phyloP scores from a whole-genome alignment of 257 asterid genomes.

The Rubia yunnanensis region DNA sequence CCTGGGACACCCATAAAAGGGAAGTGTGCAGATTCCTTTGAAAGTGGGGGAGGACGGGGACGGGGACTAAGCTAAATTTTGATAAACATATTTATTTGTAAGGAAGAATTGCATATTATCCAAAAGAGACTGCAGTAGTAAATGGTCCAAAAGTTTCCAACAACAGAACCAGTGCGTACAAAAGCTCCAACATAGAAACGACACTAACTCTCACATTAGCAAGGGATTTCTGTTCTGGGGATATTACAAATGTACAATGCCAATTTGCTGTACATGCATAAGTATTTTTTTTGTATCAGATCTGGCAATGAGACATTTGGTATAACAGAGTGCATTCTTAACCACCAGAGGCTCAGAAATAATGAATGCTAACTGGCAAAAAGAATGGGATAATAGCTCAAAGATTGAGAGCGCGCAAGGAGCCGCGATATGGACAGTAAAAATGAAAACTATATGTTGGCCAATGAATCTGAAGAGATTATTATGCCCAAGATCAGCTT shows the following conservation, averaged over 20 bases:
- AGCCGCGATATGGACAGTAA: neutral
- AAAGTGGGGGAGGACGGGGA: no score
- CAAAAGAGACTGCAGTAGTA: no score
- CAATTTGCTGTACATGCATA: neutral
- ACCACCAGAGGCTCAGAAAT: neutral
- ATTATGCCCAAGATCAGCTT: conserved; percentile 41
- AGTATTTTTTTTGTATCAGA: neutral
- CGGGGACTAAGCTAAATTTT: no score
- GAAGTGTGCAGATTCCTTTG: no score
- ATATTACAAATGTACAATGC: neutral
- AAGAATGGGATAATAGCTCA: neutral
- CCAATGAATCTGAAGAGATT: conserved; percentile 38
- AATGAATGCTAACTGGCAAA: neutral
- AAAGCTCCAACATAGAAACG: neutral
- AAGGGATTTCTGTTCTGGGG: no score
- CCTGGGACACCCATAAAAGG: no score
- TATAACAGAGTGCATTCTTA: neutral
- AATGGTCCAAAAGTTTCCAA: no score
- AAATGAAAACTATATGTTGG: neutral
- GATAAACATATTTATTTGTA: no score
- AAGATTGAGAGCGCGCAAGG: neutral
- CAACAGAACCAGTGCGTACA: neutral
- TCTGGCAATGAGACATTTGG: neutral
- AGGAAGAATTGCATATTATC: no score
- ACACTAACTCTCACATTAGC: neutral